phyloP scores from a whole-genome alignment of 129 eudicot genomes.

The Glebionis coronaria region DNA sequence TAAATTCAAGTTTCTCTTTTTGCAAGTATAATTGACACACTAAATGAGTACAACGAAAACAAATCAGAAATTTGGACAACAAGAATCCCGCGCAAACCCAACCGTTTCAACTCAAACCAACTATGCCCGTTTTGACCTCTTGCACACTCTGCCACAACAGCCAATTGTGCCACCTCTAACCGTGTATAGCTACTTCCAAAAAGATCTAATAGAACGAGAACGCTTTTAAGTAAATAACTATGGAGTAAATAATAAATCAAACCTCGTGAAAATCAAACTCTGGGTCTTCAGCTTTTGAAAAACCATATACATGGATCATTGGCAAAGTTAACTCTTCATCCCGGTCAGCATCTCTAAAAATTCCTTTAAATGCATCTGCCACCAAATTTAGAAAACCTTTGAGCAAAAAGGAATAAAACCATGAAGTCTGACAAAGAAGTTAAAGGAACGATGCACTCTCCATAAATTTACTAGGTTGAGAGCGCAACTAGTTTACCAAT shows the following conservation, averaged over 20 bases:
- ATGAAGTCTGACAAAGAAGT: neutral
- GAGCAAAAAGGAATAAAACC: neutral
- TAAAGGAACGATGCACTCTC: neutral
- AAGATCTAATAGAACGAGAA: too few species aligned
- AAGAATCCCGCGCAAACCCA: neutral
- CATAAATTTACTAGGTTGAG: neutral
- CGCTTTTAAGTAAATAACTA: neutral
- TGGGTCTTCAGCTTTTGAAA: constrained; percentile 96
- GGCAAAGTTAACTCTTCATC: constrained; percentile 55
- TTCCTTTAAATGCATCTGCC: constrained; percentile 83
- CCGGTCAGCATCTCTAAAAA: constrained; percentile 35
- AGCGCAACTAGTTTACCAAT: neutral
- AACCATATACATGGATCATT: constrained; percentile 86
- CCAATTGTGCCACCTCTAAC: constrained; percentile 7
- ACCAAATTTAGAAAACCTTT: constrained; percentile 13
- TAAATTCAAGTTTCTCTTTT: too few species aligned
- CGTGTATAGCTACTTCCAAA: too few species aligned
- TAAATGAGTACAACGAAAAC: neutral
- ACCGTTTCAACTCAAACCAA: too few species aligned
- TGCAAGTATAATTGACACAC: too few species aligned
- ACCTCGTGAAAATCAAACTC: constrained; percentile 96
- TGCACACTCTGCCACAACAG: neutral
- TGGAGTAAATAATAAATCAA: neutral
- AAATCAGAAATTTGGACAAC: neutral
- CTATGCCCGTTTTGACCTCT: too few species aligned